Evolutionary conservation across 1,284 basidiomycete genomes (phyloP).

Genomic region (Irpex rosettiformis): DNA sequence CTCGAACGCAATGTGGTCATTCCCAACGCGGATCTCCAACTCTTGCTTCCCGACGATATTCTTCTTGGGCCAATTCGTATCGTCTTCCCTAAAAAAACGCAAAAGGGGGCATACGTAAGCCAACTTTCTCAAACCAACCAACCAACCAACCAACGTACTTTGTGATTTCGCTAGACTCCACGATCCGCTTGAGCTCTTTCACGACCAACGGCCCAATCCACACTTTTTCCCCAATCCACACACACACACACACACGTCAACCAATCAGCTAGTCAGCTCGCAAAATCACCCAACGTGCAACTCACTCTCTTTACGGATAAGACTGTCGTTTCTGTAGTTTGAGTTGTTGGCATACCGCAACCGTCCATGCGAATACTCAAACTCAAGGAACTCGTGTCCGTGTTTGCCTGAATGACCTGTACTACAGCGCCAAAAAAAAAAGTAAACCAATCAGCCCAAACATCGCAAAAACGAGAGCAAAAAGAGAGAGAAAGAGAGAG

Average conservation of each 20-base stretch:
- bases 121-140: no score
- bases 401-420: conserved; percentile 95
- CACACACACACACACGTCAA: no score
- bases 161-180: conserved; percentile 93
- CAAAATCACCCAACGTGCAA: no score
- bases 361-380: conserved; percentile 95
- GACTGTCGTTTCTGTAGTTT: conserved; percentile 95
- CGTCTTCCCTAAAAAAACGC: conserved; percentile 79
- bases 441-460: no score
- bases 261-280: no score
- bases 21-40: conserved; percentile 91
- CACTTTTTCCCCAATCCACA: no score
- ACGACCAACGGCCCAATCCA: conserved; percentile 91
- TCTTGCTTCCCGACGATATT: conserved; percentile 98
- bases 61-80: conserved; percentile 97
- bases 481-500: not conserved
- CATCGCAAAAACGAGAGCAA: not conserved
- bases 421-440: conserved; percentile 38
- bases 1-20: conserved; percentile 97
- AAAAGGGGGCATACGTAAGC: no score
- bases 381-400: conserved; percentile 97
- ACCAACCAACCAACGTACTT: no score
- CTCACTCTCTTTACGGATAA: conserved; percentile 98
- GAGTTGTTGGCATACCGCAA: conserved; percentile 99
- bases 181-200: conserved; percentile 91